Evolutionary conservation across 1,139 yeast species (phyloP).

Genomic region (Sugiyamaella grinbergsii): DNA sequence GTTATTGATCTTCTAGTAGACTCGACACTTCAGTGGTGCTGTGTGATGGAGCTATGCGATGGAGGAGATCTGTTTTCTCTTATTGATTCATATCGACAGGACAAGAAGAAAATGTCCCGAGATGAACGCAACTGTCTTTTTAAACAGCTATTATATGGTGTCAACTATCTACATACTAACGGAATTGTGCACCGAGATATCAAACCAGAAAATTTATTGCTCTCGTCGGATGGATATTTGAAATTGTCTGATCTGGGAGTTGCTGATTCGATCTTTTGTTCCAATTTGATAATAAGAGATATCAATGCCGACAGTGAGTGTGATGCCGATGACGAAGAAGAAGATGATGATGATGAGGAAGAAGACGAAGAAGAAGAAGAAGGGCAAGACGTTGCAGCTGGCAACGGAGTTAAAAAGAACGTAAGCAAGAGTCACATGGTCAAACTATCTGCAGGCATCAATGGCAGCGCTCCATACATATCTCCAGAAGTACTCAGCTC

Average conservation of each 20-base stretch:
- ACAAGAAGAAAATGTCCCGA: conserved; percentile 31
- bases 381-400: not conserved
- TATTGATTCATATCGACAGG: conserved; percentile 45
- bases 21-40: conserved; percentile 49
- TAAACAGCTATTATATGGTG: conserved; percentile 77
- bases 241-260: conserved; percentile 29
- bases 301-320: conserved; percentile 14
- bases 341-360: conserved; percentile 5
- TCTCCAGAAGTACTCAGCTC: conserved; percentile 75
- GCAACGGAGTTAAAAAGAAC: not conserved
- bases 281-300: conserved; percentile 13
- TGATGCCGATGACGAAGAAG: conserved; percentile 17
- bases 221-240: conserved; percentile 34
- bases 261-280: conserved; percentile 23
- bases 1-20: conserved; percentile 58
- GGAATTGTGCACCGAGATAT: conserved; percentile 87
- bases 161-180: conserved; percentile 57
- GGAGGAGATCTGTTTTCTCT: conserved; percentile 71
- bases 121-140: conserved; percentile 49
- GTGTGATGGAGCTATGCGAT: conserved; percentile 74
- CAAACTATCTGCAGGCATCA: conserved; percentile 23
- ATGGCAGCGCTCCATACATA: conserved; percentile 83
- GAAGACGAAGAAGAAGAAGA: not conserved
- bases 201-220: conserved; percentile 76
- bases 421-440: conserved; percentile 5